Base-by-base conservation (phyloP, 192 early-diverging fungal species). In the Linnemannia exigua region DNA sequence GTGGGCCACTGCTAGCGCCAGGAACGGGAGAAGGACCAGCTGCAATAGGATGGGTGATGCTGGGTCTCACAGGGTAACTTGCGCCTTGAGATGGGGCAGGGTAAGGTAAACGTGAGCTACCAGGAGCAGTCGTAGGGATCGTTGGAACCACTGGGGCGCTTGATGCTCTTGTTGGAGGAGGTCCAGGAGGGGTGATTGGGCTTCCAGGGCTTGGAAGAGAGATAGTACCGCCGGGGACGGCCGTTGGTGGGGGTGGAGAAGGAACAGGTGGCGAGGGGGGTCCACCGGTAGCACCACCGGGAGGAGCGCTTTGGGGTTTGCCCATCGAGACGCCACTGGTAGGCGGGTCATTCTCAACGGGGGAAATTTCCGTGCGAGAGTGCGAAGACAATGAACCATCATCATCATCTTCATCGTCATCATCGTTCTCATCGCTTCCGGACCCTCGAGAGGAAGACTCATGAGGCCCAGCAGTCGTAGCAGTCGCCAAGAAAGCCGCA, bases 281-380 rank as follows among this genome's bases (percentile, higher is more conserved):
- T 15, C 44, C 46, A 38, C 73, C 68, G 9, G 41, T 14, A 19
- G 54, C 79, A 47, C 73, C 73, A 70, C 79, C 73, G 14, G 67
- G 79, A 28, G 66, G 44, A 44, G 47, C 69, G 2, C 58, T 61
- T 25, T 31, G 25, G 14, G 58, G 25, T 25, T 61, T 12, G 14
- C 58, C 58, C 58, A 61, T 31, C n/a, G 72, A 48, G 66, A 69
- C 12, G 63, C 37, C 19, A n/a, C 72, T 80, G 12, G 46, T 35
- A 31, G 70, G 79, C 5, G 79, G 79, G 51, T 80, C 79, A 11
- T 74, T 22, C 28, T 80, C 79, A 17, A 69, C 17, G n/a, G 79
- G 79, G 16, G 79, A 80, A 50, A 25, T 31, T 35, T 67, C 63
- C 25, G 72, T 63, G 41, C 33, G 9, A 2, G 22, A 31, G 66